These are phyloP conservation scores for Termitomyces heimii DNA, from an alignment of 768 basidiomycete species.

Conservation along the genomic window DNA sequence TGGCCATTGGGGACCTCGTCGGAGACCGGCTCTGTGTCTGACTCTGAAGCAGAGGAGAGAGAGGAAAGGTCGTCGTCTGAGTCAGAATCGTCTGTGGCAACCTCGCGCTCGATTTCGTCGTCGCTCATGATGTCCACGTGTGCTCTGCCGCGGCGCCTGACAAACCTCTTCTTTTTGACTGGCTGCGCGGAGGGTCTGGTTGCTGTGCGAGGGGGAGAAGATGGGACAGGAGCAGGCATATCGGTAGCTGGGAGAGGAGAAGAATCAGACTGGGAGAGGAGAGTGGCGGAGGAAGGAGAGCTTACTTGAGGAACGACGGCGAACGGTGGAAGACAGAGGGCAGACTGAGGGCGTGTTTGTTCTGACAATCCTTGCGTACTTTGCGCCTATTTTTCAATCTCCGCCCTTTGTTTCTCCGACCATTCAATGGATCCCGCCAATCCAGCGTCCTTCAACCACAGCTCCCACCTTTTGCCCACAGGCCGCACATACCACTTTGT, in stretches of 20 bases:
- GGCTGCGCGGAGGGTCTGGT: constrained; percentile 26
- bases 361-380: not conserved
- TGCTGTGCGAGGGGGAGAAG: constrained; percentile 25
- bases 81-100: constrained; percentile 68
- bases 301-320: constrained; percentile 28
- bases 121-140: constrained; percentile 60
- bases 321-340: not conserved
- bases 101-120: constrained; percentile 72
- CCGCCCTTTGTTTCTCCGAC: constrained; percentile 11
- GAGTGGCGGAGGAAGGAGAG: constrained; percentile 14
- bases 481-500: constrained; percentile 67
- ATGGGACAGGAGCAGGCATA: constrained; percentile 42
- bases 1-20: constrained; percentile 52
- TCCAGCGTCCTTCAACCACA: constrained; percentile 48
- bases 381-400: constrained; percentile 19
- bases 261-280: constrained; percentile 11
- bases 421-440: constrained; percentile 33
- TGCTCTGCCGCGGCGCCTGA: constrained; percentile 60
- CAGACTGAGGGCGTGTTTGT: constrained; percentile 17
- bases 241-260: constrained; percentile 21
- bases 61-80: constrained; percentile 59
- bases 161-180: constrained; percentile 37
- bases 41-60: constrained; percentile 55
- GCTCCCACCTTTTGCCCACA: constrained; percentile 44
- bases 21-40: constrained; percentile 64